phyloP scores from a whole-genome alignment of 2,329 filamentous ascomycete species.

The Fusarium denticulatum region DNA sequence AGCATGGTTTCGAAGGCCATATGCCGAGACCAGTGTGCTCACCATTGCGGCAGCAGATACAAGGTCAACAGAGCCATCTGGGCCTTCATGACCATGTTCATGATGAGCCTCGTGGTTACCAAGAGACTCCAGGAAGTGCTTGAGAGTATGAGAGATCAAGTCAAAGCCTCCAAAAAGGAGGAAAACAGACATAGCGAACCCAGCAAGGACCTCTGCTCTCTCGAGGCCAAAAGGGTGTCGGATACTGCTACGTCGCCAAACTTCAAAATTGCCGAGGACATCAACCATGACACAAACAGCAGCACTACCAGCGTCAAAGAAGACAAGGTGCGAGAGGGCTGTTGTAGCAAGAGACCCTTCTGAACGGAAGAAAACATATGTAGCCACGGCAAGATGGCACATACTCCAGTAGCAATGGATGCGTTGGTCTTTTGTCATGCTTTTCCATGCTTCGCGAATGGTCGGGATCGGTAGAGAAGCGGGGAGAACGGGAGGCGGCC shows the following conservation, averaged over 20 bases:
- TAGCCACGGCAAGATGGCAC: slow-evolving; percentile 85
- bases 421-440: slow-evolving; percentile 89
- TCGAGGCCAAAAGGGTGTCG: slow-evolving; percentile 94
- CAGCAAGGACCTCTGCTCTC: slow-evolving; percentile 90
- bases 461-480: slow-evolving; percentile 94
- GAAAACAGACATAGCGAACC: slow-evolving; percentile 95
- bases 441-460: slow-evolving; percentile 84
- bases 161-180: slow-evolving; percentile 98
- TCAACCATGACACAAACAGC: slow-evolving; percentile 92
- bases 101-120: slow-evolving; percentile 76
- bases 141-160: slow-evolving; percentile 90
- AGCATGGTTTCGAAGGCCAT: slow-evolving; percentile 88
- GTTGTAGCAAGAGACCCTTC: slow-evolving; percentile 90
- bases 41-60: slow-evolving; percentile 83
- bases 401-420: slow-evolving; percentile 87
- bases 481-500: slow-evolving; percentile 87
- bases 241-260: slow-evolving; percentile 93
- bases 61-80: slow-evolving; percentile 80
- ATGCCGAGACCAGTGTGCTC: slow-evolving; percentile 85
- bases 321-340: slow-evolving; percentile 89
- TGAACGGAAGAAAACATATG: slow-evolving; percentile 85
- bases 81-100: slow-evolving; percentile 70
- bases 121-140: slow-evolving; percentile 82
- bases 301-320: slow-evolving; percentile 94
- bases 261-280: slow-evolving; percentile 94